phyloP scores from a whole-genome alignment of 805 yeast species.

The Sugiyamaella floridensis region DNA sequence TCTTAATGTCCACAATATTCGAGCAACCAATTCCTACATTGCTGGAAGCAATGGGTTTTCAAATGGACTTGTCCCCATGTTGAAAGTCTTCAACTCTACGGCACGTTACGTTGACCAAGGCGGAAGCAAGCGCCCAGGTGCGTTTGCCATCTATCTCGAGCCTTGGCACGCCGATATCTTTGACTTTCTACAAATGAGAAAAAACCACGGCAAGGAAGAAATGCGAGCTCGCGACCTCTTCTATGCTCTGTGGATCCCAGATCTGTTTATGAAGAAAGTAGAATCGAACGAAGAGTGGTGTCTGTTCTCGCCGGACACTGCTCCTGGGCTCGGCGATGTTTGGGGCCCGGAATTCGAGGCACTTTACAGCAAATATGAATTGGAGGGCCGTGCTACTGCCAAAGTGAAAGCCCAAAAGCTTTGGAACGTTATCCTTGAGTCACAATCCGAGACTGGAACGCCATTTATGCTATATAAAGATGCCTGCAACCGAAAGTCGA shows the following conservation, averaged over 20 bases:
- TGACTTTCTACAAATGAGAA: conserved; percentile 72
- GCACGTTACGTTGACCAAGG: conserved; percentile 97
- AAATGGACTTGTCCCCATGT: conserved; percentile 87
- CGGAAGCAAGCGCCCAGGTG: conserved; percentile 94
- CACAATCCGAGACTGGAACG: conserved; percentile 92
- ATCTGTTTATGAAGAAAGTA: conserved; percentile 83
- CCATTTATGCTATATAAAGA: conserved; percentile 94
- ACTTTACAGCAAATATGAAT: conserved; percentile 63
- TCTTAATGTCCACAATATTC: conserved; percentile 73
- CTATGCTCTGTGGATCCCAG: conserved; percentile 90
- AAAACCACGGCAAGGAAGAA: conserved; percentile 93
- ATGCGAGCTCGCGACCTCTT: conserved; percentile 85
- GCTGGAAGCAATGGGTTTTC: conserved; percentile 84
- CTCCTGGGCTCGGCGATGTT: conserved; percentile 72
- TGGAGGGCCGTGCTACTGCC: conserved; percentile 49
- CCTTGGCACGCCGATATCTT: conserved; percentile 94
- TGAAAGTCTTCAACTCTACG: conserved; percentile 85
- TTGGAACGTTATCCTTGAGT: conserved; percentile 77
- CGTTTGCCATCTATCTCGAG: conserved; percentile 83
- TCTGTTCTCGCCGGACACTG: conserved; percentile 75
- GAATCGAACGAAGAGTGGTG: conserved; percentile 73
- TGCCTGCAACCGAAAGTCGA: conserved; percentile 78
- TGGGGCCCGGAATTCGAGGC: conserved; percentile 73
- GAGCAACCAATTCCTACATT: conserved; percentile 76
- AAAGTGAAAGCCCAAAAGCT: conserved; percentile 74